Evolutionary conservation across 2,329 filamentous ascomycete species (phyloP), one percentile per base, ranked within the genome.

Genomic region (Cryphonectria naterciae): DNA sequence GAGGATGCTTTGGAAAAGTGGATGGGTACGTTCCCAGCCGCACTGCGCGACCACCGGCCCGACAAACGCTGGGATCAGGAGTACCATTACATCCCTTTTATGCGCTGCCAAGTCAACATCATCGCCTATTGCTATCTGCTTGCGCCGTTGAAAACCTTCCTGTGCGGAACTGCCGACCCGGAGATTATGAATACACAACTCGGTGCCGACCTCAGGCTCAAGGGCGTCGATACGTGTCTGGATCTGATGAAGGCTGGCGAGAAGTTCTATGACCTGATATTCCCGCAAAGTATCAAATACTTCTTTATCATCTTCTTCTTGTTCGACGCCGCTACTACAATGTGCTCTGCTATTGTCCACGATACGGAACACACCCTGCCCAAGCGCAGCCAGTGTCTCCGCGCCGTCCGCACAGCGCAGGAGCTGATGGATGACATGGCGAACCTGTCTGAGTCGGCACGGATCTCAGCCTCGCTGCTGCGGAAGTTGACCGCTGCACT

Each of bases 281-380:
- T 65, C 19, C 72, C 76, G 54, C 69, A 67, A 2, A 75, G 75
- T 15, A 74, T 75, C 64, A 78, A 76, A 66, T 79, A 77, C 69
- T 76, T 77, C 64, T 78, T 76, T 69, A 74, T 75, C 60, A 74
- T 78, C 67, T 78, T 79, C 68, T 79, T 77, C 74, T 76, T 79
- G 52, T 79, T 79, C 64, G 77, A 79, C 65, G 74, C 76, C 35
- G 70, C 76, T 13, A 78, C 76, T 15, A 72, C 75, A 52, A 64
- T 79, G 69, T 79, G 76, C 69, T 77, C 76, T 10, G 77, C 74
- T 1, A 71, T 79, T 37, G 70, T 76, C 19, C 75, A 77, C 64
- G 77, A 79, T 60, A 73, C 74, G 35, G 74, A 74, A 15, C 67
- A 74, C 56, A 75, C 66, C n/a, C 72, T 79, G 3, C 77, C 77